phyloP scores from a whole-genome alignment of 495 filamentous ascomycete genomes.

The Neurospora discreta region DNA sequence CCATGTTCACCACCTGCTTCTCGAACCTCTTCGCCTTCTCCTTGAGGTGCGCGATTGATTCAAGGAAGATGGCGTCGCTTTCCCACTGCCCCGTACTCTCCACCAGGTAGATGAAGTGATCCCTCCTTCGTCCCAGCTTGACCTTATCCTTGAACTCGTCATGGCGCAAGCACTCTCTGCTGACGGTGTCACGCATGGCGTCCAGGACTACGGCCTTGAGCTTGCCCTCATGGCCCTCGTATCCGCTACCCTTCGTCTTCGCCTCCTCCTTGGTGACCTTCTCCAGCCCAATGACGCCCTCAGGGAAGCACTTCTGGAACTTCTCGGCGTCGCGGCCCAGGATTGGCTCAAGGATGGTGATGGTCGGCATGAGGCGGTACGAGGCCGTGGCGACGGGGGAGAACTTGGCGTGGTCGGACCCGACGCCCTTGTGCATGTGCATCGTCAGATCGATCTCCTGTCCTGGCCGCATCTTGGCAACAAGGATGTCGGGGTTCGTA shows the following conservation, averaged over 20 bases:
- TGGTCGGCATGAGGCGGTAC: slow-evolving; percentile 82
- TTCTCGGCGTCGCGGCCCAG: slow-evolving; percentile 76
- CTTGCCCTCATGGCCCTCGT: slow-evolving; percentile 62
- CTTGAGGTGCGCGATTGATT: slow-evolving; percentile 74
- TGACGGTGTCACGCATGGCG: slow-evolving; percentile 84
- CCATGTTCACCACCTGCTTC: slow-evolving; percentile 40
- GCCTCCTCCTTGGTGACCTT: slow-evolving; percentile 59
- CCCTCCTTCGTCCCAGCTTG: slow-evolving; percentile 74
- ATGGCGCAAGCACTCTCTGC: slow-evolving; percentile 82
- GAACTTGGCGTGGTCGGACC: slow-evolving; percentile 94
- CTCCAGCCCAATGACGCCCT: slow-evolving; percentile 76
- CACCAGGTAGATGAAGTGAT: slow-evolving; percentile 95
- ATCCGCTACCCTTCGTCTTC: slow-evolving; percentile 45
- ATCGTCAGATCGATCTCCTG: slow-evolving; percentile 74
- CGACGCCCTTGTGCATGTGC: slow-evolving; percentile 88
- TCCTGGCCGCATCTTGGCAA: slow-evolving; percentile 88
- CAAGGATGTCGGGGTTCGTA: slow-evolving; percentile 82
- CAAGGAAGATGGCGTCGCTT: slow-evolving; percentile 82
- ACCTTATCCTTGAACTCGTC: slow-evolving; percentile 92
- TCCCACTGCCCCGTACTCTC: slow-evolving; percentile 93
- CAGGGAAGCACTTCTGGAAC: slow-evolving; percentile 82
- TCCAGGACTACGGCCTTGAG: slow-evolving; percentile 77
- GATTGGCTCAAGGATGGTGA: slow-evolving; percentile 72
- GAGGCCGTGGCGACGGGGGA: slow-evolving; percentile 90
- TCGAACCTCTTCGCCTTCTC: slow-evolving; percentile 45